phyloP scores from a whole-genome alignment of 2,329 filamentous ascomycete species.

The Aspergillus oerlinghausenensis region DNA sequence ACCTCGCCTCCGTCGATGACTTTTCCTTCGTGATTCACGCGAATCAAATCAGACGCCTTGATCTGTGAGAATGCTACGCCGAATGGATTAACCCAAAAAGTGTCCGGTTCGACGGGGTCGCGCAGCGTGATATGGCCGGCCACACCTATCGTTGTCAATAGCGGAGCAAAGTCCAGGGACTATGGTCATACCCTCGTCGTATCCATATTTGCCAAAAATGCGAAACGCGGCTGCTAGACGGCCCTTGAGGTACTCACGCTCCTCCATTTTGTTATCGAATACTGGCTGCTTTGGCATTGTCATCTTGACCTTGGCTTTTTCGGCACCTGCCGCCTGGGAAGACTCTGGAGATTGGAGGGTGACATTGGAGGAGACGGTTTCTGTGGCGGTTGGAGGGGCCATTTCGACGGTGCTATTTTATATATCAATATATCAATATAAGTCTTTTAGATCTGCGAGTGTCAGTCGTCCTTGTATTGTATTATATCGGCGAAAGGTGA shows the following conservation, averaged over 20 bases:
- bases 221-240: slow-evolving; percentile 54
- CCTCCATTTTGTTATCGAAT: slow-evolving; percentile 41
- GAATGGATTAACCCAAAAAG: slow-evolving; percentile 66
- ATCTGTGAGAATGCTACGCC: slow-evolving; percentile 60
- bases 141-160: slow-evolving; percentile 41
- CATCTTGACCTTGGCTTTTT: slow-evolving; percentile 29
- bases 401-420: slow-evolving; percentile 8
- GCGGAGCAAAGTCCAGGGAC: too few species aligned
- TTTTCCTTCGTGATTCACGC: slow-evolving; percentile 57
- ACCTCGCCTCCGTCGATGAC: slow-evolving; percentile 59
- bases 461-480: background rate
- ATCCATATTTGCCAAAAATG: slow-evolving; percentile 55
- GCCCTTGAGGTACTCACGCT: slow-evolving; percentile 52
- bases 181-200: slow-evolving; percentile 42
- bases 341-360: slow-evolving; percentile 17
- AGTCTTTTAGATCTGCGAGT: background rate
- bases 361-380: slow-evolving; percentile 13
- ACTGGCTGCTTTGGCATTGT: slow-evolving; percentile 30
- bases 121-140: slow-evolving; percentile 61
- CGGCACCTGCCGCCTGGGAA: slow-evolving; percentile 19
- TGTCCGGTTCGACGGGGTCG: slow-evolving; percentile 55
- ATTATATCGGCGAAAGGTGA: background rate
- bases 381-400: slow-evolving; percentile 26
- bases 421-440: background rate
- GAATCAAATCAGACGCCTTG: slow-evolving; percentile 63